Evolutionary conservation across 805 yeast species (phyloP).

Genomic region (Saturnispora sekii): DNA sequence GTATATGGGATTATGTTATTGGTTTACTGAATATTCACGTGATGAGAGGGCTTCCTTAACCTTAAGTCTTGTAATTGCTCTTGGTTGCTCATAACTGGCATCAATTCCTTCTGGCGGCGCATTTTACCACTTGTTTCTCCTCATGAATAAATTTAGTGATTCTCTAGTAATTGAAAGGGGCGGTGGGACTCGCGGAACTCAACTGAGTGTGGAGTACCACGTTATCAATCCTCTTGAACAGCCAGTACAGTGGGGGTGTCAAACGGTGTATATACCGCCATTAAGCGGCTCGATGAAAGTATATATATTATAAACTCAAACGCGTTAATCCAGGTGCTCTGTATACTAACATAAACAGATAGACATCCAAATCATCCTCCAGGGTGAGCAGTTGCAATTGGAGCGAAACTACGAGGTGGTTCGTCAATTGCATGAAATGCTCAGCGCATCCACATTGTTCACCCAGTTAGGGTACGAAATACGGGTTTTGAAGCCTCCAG

Average conservation of each 20-base stretch:
- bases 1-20: no score
- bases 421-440: neutral
- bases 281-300: conserved; percentile 1
- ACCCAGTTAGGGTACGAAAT: neutral
- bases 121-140: no score
- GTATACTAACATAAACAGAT: neutral
- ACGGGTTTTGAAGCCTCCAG: neutral
- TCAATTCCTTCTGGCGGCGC: no score
- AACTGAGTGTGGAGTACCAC: neutral
- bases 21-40: neutral
- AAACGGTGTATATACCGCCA: conserved; percentile 3
- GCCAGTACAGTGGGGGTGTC: neutral
- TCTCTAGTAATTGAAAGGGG: no score
- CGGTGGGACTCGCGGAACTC: no score
- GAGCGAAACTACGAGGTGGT: neutral
- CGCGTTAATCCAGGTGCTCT: no score
- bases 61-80: neutral
- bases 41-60: neutral
- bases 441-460: neutral
- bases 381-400: neutral
- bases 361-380: neutral
- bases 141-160: no score
- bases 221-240: neutral
- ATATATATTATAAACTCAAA: no score
- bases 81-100: neutral